Evolutionary conservation across 768 basidiomycete genomes (phyloP), one percentile per base, ranked within the genome.

Genomic region (Boletus coccyginus): DNA sequence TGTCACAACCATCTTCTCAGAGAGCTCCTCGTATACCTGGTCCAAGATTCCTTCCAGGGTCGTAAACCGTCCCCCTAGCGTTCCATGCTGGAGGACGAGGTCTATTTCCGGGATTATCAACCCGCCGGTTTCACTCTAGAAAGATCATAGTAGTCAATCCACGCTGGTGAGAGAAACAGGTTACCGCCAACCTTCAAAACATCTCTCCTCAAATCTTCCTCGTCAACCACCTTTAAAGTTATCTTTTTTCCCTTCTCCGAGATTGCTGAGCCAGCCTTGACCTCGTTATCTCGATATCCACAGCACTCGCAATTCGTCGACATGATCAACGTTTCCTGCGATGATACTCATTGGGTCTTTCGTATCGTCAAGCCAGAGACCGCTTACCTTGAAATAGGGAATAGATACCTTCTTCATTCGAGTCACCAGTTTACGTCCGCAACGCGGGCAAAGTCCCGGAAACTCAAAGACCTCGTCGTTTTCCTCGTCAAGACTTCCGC

Each of bases 251-350:
- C 97, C 65, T 89, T 78, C 5, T 81, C 83, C 4, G 96, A 92
- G 55, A 98, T 92, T 1, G 95, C 94, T 3, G 86, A 75, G 21
- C 96, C 93, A 7, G 93, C 91, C 72, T 99, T 99, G 66, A 99
- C 90, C 74, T 99, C 97, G 66, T 95, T 98, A 73, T 99, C 97
- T 55, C 92, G 81, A 73, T 98, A 99, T 1, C 97, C 97, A 71
- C 97, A 99, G 50, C 76, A 73, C 55, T 94, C 92, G 70, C 97
- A 98, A 70, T 97, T 98, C 7, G 95, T 95, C 24, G 96, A 96
- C 94, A 98, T 98, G 74, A 98, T 96, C 52, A 98, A 75, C 53
- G 94, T 88, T 63, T 99, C 94, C 95, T 97, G 44, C 14, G 33
- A 42, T 9, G 17, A 21, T 41, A 24, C 31, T 59, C 8, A 35